Conservation (phyloP, 2,329 filamentous ascomycete species). For the Diaporthe citrichinensis region DNA sequence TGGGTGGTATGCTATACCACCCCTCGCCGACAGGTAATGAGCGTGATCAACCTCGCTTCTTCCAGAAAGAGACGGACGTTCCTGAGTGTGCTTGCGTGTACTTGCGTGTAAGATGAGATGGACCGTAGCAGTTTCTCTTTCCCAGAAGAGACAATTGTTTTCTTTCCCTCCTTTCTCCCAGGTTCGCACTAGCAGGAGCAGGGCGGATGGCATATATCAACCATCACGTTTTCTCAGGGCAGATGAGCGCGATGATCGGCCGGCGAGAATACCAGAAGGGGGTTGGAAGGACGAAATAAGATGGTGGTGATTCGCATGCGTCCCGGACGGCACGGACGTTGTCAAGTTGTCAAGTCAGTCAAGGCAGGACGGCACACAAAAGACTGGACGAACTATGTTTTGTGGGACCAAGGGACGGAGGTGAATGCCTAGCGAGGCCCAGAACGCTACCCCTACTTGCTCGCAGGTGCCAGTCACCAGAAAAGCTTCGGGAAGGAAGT, state of each 20-base stretch:
- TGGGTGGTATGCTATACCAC: conserved; percentile 31
- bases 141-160: conserved; percentile 15
- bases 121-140: not conserved
- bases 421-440: conserved; percentile 16
- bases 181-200: conserved; percentile 16
- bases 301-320: conserved; percentile 21
- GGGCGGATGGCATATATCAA: conserved; percentile 30
- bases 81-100: not conserved
- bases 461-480: conserved; percentile 7
- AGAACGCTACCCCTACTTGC: conserved; percentile 9
- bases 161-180: not conserved
- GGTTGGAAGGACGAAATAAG: not conserved
- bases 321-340: conserved; percentile 28
- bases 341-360: conserved; percentile 15
- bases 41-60: conserved; percentile 9
- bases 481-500: conserved; percentile 21
- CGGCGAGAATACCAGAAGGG: conserved; percentile 15
- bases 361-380: not conserved
- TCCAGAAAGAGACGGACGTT: not conserved
- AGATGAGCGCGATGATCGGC: conserved; percentile 21
- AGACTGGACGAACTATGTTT: conserved; percentile 30
- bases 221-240: conserved; percentile 16
- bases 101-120: not conserved
- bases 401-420: conserved; percentile 13
- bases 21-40: conserved; percentile 21